Percentiles rank a stretch among this genome's conserved stretches.
phyloP scores from a whole-genome alignment of 164 flowering plant genomes.

The Cinnamomum chago region DNA sequence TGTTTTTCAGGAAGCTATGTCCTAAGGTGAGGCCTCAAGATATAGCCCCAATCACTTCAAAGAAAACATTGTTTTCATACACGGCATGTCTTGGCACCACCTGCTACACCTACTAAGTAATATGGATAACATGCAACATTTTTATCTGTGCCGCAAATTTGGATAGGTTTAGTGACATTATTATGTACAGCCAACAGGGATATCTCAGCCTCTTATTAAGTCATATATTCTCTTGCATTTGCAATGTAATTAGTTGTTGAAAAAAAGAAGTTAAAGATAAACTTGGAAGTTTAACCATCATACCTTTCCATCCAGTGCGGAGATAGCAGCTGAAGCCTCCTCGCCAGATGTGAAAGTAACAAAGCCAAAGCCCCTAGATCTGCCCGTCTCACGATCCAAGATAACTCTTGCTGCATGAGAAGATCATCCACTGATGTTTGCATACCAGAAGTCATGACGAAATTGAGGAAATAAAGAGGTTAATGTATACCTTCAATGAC shows the following conservation, averaged over 20 bases:
- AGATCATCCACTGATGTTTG: not conserved
- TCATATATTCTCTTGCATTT: not conserved
- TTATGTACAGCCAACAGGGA: not conserved
- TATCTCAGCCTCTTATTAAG: not conserved
- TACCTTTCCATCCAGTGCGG: constrained; percentile 50
- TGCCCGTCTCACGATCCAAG: constrained; percentile 14
- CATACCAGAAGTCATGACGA: not conserved
- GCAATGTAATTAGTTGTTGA: not conserved
- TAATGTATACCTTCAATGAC: constrained; percentile 35
- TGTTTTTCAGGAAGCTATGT: too few species aligned
- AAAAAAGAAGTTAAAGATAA: not conserved
- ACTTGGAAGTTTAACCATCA: too few species aligned
- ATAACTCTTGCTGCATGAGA: constrained; percentile 12
- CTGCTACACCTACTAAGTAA: too few species aligned
- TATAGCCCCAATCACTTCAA: too few species aligned
- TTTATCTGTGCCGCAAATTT: too few species aligned
- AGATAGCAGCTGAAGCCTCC: constrained; percentile 17
- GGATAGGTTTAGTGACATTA: not conserved
- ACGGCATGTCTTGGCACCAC: too few species aligned
- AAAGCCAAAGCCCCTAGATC: constrained; percentile 18
- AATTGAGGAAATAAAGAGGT: not conserved
- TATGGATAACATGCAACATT: too few species aligned
- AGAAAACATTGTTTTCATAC: too few species aligned
- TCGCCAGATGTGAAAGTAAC: constrained; percentile 9
- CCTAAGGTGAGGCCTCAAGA: too few species aligned